Evolutionary conservation across 352 stramenopile genomes (phyloP), one percentile per base, ranked within the genome.

Genomic region (Pythium oligandrum): DNA sequence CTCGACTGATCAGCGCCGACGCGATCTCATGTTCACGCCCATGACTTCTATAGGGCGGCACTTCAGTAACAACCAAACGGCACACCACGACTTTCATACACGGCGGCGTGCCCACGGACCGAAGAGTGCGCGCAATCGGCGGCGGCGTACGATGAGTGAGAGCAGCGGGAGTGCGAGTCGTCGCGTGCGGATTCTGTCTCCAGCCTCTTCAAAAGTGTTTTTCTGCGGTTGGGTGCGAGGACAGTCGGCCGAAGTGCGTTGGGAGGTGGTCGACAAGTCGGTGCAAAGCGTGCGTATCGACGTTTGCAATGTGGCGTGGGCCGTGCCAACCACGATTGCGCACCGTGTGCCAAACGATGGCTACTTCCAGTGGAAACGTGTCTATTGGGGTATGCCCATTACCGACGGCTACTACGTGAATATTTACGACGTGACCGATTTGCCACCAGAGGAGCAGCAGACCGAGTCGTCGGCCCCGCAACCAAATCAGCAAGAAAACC

Each of bases 371-470:
- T 94, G 83, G 83, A 76, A 71, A 37, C 75, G 77, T 34, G 83
- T 94, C 49, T 86, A 90, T 45, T 94, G 83, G 83, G 83, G 83
- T 53, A 84, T 94, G 79, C 83, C 83, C 10, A 94, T 91, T 55
- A 76, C 69, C 39, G 78, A 88, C 49, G 79, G 78, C 55, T 94
- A 94, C 70, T 94, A 88, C 70, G 71, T 94, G 51, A 92, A 92
- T 68, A 86, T 92, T 65, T 94, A 92, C 70, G 82, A 88, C 64
- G 78, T 81, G 46, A 85, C 77, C 42, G 71, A 83, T 51, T 63
- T 82, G 26, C 57, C 61, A 17, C 61, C 62, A 40, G 52, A 70
- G 39, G 26, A 57, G 44, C 56, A 61, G 6, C 51, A 12, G 45
- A 8, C 12, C n/a, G 6, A 35, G 45, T 31, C 11, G 45, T 6